Evolutionary conservation across 116 monocot species (phyloP), one percentile per base, ranked within the genome.

Genomic region (Zostera marina): DNA sequence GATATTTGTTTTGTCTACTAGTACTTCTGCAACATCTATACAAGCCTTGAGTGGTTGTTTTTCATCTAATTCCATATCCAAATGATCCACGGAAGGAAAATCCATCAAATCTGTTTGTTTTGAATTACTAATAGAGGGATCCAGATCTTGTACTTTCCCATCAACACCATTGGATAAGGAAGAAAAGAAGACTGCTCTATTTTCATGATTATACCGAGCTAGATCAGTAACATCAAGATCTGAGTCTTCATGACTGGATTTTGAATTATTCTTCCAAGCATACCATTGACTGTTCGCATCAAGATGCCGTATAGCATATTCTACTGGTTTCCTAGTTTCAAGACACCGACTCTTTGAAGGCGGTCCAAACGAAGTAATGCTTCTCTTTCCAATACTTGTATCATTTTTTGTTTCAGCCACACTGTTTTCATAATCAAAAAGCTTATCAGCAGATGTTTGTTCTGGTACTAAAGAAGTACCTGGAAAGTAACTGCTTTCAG

Each of bases 401-500:
- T 41, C 42, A 57, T 62, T 78, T 70, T n/a, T 82, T 9, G 54
- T 70, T 54, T 66, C 72, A 65, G 58, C 60, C 41, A 54, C 61
- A 57, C 62, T 72, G 58, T 75, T 81, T 55, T 77, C 82, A 63
- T 79, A 70, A 66, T 85, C 76, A 63, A 89, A 62, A 53, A 89
- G 72, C 54, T 96, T 90, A 52, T 98, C 90, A 46, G 83, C 96
- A 53, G 62, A 90, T 61, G 78, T 86, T 56, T 85, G 62, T 44
- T 92, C 86, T 66, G 68, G 74, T 53, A 60, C 60, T 23, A 65
- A 44, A 62, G 73, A 72, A 68, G 60, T 52, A 19, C 74, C 74
- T 63, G 77, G 91, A 56, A 52, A 71, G 44, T 79, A 83, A 69
- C 83, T 86, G 65, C 98, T 98, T 73, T 98, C 98, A 65, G 73